These are phyloP conservation scores for Penicillium sp. DNA, from an alignment of 2,329 filamentous ascomycete genomes.

Conservation along the genomic window DNA sequence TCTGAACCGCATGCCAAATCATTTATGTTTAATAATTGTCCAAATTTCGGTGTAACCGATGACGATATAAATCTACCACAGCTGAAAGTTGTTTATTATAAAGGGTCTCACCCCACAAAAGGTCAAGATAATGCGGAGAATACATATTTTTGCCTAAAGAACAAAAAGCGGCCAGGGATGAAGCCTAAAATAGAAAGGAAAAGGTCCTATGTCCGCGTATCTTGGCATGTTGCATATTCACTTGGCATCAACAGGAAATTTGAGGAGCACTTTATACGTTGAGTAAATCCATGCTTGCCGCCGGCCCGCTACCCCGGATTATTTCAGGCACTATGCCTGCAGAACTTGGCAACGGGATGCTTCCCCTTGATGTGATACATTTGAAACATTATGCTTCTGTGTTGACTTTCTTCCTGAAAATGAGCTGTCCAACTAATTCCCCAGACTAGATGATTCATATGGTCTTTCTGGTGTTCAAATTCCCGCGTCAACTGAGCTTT, in stretches of 20 bases:
- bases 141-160: no score
- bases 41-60: neutral
- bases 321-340: neutral
- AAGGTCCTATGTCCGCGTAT: neutral
- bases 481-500: neutral
- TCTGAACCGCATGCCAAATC: neutral
- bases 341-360: constrained; percentile 1
- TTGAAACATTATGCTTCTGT: no score
- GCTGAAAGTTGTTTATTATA: neutral
- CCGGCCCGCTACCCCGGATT: constrained; percentile 26
- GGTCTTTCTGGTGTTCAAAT: neutral
- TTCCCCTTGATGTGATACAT: neutral
- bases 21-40: neutral
- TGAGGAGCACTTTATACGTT: neutral
- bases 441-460: neutral
- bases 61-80: neutral
- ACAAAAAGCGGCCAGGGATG: no score
- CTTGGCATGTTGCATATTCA: constrained; percentile 16
- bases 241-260: constrained; percentile 9
- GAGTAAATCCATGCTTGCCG: neutral
- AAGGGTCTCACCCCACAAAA: no score
- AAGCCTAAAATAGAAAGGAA: no score
- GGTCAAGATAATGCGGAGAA: no score
- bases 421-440: no score
- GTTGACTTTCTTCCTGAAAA: no score